These are phyloP conservation scores for Ascochyta lentis DNA, from an alignment of 2,329 filamentous ascomycete species.

Conservation along the genomic window DNA sequence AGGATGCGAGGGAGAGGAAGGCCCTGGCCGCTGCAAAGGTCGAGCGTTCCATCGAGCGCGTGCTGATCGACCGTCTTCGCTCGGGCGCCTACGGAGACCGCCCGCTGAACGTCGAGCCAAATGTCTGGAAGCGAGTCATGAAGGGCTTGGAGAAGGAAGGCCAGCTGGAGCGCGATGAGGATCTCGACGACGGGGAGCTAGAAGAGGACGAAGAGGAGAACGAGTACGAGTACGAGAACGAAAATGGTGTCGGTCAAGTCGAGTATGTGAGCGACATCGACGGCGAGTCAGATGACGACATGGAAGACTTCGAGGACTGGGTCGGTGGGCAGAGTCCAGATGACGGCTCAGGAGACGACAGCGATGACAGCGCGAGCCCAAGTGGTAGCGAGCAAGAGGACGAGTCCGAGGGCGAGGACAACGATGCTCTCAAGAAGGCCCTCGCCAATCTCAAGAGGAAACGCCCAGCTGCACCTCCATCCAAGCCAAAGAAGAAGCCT, in stretches of 20 bases:
- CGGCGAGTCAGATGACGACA: conserved; percentile 73
- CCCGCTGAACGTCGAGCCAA: conserved; percentile 92
- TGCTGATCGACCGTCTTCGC: conserved; percentile 87
- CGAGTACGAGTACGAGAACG: conserved; percentile 71
- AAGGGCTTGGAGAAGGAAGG: conserved; percentile 87
- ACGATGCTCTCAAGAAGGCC: conserved; percentile 63
- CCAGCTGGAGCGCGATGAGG: conserved; percentile 81
- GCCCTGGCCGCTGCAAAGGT: conserved; percentile 77
- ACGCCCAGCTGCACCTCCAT: conserved; percentile 56
- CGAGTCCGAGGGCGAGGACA: conserved; percentile 61
- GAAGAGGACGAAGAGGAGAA: conserved; percentile 72
- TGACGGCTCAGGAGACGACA: conserved; percentile 62
- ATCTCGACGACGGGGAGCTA: conserved; percentile 85
- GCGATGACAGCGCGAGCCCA: conserved; percentile 63
- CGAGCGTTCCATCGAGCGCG: conserved; percentile 92
- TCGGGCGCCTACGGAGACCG: conserved; percentile 94
- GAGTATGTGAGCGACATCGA: conserved; percentile 95
- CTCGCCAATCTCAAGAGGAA: conserved; percentile 64
- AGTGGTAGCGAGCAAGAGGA: conserved; percentile 59
- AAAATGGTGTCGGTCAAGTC: conserved; percentile 74
- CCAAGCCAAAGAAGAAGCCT: conserved; percentile 66
- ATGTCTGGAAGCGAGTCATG: conserved; percentile 97
- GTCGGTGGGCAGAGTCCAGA: conserved; percentile 72
- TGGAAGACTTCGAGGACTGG: conserved; percentile 85
- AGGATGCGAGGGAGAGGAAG: conserved; percentile 58